Base-by-base conservation (phyloP, 345 rosid species). In the Toxicodendron radicans region DNA sequence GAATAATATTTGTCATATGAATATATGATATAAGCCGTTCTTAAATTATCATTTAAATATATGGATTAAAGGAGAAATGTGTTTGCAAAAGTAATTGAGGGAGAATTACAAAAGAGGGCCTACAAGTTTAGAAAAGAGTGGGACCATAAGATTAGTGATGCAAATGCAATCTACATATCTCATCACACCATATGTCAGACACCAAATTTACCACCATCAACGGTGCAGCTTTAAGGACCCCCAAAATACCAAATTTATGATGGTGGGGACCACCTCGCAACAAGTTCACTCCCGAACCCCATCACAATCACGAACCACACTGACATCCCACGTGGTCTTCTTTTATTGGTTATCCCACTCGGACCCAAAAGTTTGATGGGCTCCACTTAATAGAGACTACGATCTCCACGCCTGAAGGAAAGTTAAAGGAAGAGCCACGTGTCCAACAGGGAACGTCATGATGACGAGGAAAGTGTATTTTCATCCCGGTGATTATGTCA, bases 401-500 rank as follows among this genome's bases (percentile, higher is more conserved):
- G 45, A 38, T 63, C 84, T 85, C 89, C 89, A 54, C 62, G 83
- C 72, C 80, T 64, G 80, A 64, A 73, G 89, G 89, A 71, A 71
- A 75, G 72, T 54, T 21, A 33, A 72, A 51, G n/a, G 10, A 71
- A 0, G 30, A 17, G 30, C 83, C 89, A 81, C 82, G 82, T 83
- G 83, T 73, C 83, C 6, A 0, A 2, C 46, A 3, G 32, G 70
- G 79, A 71, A 75, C 83, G 85, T 79, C 82, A 70, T 18, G 66
- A 63, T 85, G 85, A 81, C 85, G 73, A 33, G 79, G 84, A 83
- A 75, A 70, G 74, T 66, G 72, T 52, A 66, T 24, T 72, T 52
- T 54, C 68, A 73, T 38, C 69, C 75, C 77, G 52, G 77, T 75
- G 83, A 80, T 78, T 64, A 80, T 64, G 84, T 80, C 81, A 70